phyloP scores from a whole-genome alignment of 257 asterid species.

The Solanum clarkiae region DNA sequence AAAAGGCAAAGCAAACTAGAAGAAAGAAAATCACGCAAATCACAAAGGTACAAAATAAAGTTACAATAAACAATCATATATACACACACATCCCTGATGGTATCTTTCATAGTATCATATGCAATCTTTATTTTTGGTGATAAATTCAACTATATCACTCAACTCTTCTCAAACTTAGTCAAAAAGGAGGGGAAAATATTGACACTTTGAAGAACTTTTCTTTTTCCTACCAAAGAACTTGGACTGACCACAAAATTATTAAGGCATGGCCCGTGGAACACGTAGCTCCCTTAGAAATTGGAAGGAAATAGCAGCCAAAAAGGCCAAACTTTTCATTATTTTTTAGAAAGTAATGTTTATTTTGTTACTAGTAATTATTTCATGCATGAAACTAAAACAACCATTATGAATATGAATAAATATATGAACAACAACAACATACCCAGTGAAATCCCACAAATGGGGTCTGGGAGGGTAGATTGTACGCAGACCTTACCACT shows the following conservation, averaged over 20 bases:
- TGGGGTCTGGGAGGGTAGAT: no score
- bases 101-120: neutral
- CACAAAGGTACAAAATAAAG: neutral
- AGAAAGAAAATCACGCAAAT: neutral
- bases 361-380: neutral
- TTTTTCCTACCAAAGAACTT: slow-evolving; percentile 1
- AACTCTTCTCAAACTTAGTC: slow-evolving; percentile 3
- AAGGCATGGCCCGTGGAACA: neutral
- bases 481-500: no score
- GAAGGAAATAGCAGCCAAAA: neutral
- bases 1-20: neutral
- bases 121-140: slow-evolving; percentile 3
- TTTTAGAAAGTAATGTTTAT: neutral
- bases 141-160: neutral
- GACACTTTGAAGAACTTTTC: slow-evolving; percentile 2
- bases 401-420: neutral
- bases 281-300: neutral
- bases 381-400: neutral
- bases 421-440: neutral
- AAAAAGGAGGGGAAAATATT: neutral
- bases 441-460: no score
- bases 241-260: neutral
- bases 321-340: neutral
- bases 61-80: neutral
- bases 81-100: neutral